Percentiles rank a stretch among this genome's conserved stretches.
phyloP scores from a whole-genome alignment of 257 asterid genomes.

The Eucommia ulmoides region DNA sequence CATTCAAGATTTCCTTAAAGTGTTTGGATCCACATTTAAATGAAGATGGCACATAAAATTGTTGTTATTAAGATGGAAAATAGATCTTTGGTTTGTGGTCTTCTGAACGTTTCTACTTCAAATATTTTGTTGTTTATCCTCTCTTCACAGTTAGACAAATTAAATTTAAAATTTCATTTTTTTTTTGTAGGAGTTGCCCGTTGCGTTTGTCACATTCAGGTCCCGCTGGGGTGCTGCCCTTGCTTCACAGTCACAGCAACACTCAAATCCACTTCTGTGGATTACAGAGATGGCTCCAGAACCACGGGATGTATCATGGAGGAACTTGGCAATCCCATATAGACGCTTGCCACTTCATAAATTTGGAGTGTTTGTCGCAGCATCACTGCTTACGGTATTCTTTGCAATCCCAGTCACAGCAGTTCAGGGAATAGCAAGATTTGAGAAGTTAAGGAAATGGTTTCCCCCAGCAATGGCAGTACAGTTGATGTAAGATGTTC shows the following conservation, averaged over 20 bases:
- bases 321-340: constrained; percentile 47
- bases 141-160: too few species aligned
- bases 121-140: constrained; percentile 1
- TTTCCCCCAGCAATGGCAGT: constrained; percentile 95
- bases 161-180: constrained; percentile 7
- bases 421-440: constrained; percentile 86
- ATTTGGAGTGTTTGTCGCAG: constrained; percentile 42
- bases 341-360: constrained; percentile 48
- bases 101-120: too few species aligned
- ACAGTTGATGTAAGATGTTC: constrained; percentile 56
- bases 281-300: constrained; percentile 92
- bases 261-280: constrained; percentile 67
- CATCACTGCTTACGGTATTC: constrained; percentile 67
- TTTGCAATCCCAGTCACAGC: constrained; percentile 90
- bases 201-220: constrained; percentile 82
- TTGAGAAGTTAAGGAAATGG: constrained; percentile 64
- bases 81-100: too few species aligned
- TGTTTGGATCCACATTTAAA: too few species aligned
- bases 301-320: constrained; percentile 87
- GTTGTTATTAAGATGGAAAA: too few species aligned
- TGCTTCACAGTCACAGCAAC: constrained; percentile 96
- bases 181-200: constrained; percentile 48
- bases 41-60: too few species aligned
- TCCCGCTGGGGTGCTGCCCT: constrained; percentile 92
- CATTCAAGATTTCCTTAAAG: too few species aligned